Percentiles rank a stretch among this genome's conserved stretches.
These are phyloP conservation scores for Neurospora sublineolata DNA, from an alignment of 495 filamentous ascomycete species.

Conservation along the genomic window DNA sequence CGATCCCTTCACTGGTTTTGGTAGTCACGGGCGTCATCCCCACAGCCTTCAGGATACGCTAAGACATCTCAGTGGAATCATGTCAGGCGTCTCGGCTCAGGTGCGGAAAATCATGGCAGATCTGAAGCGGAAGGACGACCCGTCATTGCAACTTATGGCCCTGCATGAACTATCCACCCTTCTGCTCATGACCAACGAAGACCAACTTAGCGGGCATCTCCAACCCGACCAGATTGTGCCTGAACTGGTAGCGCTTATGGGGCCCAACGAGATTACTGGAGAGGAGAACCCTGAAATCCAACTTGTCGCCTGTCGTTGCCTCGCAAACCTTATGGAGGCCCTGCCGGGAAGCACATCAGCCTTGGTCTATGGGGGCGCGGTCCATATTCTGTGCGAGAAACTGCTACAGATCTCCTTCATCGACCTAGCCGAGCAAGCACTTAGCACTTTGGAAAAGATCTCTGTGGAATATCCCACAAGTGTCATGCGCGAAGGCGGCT, in stretches of 20 bases:
- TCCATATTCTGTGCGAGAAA: slow-evolving; percentile 88
- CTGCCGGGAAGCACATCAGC: slow-evolving; percentile 83
- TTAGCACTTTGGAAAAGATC: slow-evolving; percentile 95
- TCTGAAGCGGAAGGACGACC: slow-evolving; percentile 76
- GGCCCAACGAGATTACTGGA: slow-evolving; percentile 68
- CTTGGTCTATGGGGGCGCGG: slow-evolving; percentile 91
- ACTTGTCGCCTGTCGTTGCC: slow-evolving; percentile 89
- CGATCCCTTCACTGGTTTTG: slow-evolving; percentile 71
- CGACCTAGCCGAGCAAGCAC: slow-evolving; percentile 90
- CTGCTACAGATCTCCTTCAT: slow-evolving; percentile 91
- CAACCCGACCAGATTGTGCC: slow-evolving; percentile 90
- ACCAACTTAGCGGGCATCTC: slow-evolving; percentile 93
- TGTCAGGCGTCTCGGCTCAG: slow-evolving; percentile 67
- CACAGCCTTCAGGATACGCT: slow-evolving; percentile 67
- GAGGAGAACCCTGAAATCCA: slow-evolving; percentile 96
- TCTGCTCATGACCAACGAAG: slow-evolving; percentile 86
- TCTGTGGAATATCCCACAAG: slow-evolving; percentile 92
- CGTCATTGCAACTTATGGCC: slow-evolving; percentile 80
- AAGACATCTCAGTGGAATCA: slow-evolving; percentile 79
- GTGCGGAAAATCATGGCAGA: slow-evolving; percentile 76
- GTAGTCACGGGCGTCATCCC: slow-evolving; percentile 49
- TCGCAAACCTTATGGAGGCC: slow-evolving; percentile 97
- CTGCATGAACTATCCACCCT: slow-evolving; percentile 90
- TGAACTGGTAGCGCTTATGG: slow-evolving; percentile 86
- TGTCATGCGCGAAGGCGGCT: slow-evolving; percentile 90